Evolutionary conservation across 768 basidiomycete species (phyloP).

Genomic region (Termitomyces titanicus): DNA sequence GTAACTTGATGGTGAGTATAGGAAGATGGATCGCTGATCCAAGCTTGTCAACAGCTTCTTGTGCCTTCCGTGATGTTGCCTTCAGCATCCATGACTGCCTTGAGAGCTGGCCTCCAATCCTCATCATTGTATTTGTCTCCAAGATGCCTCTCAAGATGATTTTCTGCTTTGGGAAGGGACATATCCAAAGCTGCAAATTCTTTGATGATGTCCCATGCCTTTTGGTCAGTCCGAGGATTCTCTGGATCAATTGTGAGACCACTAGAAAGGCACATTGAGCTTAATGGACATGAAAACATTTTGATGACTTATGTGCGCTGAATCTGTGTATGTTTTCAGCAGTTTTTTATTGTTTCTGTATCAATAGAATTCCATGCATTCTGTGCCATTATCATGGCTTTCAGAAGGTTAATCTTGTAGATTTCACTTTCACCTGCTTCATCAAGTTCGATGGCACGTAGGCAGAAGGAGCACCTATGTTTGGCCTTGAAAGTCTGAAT

Average conservation of each 20-base stretch:
- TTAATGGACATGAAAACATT: too few species aligned
- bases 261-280: too few species aligned
- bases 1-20: constrained; percentile 6
- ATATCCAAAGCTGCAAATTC: constrained; percentile 13
- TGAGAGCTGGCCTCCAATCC: too few species aligned
- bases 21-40: neutral
- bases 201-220: constrained; percentile 8
- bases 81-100: constrained; percentile 2
- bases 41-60: constrained; percentile 8
- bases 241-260: too few species aligned
- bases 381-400: constrained; percentile 28
- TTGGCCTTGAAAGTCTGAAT: constrained; percentile 30
- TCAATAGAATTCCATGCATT: constrained; percentile 28
- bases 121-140: too few species aligned
- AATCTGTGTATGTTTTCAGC: too few species aligned
- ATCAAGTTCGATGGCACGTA: constrained; percentile 22
- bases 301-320: neutral
- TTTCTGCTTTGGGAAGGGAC: constrained; percentile 14
- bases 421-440: too few species aligned
- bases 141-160: constrained; percentile 6
- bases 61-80: constrained; percentile 11
- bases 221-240: constrained; percentile 8
- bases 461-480: constrained; percentile 24
- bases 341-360: constrained; percentile 29
- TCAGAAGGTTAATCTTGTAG: too few species aligned